Evolutionary conservation across 306 rosid genomes (phyloP).

Genomic region (Arachis stenosperma): DNA sequence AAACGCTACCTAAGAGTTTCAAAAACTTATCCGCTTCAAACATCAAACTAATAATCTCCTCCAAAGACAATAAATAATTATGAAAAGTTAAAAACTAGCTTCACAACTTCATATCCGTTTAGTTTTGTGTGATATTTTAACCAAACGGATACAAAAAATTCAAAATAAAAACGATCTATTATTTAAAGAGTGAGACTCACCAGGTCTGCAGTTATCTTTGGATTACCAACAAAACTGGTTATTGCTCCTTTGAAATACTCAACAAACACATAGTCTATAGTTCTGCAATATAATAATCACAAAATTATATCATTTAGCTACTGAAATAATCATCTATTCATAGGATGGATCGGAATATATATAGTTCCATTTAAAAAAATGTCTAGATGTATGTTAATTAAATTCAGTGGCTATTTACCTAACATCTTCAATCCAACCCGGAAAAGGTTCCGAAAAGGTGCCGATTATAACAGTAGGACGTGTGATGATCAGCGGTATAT

Average conservation of each 20-base stretch:
- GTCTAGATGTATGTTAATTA: neutral
- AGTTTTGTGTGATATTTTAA: no score
- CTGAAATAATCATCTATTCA: no score
- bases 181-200: conserved; percentile 12
- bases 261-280: conserved; percentile 35
- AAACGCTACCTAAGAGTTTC: no score
- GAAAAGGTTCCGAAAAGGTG: conserved; percentile 47
- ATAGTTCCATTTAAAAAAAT: no score
- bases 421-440: conserved; percentile 55
- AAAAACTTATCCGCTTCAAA: neutral
- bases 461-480: conserved; percentile 39
- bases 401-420: conserved; percentile 14
- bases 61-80: no score
- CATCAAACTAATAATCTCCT: neutral
- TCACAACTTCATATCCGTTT: no score
- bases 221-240: conserved; percentile 39
- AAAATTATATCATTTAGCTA: neutral
- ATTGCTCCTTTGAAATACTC: conserved; percentile 41
- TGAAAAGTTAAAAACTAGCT: no score
- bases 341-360: no score
- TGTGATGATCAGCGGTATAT: conserved; percentile 24
- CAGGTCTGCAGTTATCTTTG: conserved; percentile 7
- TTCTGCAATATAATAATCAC: conserved; percentile 19
- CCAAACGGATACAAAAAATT: no score
- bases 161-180: no score